Percentiles rank a stretch among this genome's conserved stretches.
Evolutionary conservation across 2,329 filamentous ascomycete species (phyloP).

Genomic region (Apiospora pterosperma): DNA sequence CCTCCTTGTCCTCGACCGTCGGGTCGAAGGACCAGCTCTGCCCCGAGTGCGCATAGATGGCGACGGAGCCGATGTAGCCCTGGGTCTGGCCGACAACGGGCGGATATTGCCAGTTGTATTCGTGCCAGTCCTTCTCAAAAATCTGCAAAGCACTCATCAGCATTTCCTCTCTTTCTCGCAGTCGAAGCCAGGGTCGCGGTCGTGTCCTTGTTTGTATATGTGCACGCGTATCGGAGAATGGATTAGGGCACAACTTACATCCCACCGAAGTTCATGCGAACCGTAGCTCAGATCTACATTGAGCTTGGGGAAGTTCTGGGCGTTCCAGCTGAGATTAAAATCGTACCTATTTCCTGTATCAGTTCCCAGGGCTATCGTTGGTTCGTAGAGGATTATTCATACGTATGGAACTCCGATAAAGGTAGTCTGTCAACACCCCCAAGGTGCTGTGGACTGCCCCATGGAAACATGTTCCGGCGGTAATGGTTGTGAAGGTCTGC

Average conservation of each 20-base stretch:
- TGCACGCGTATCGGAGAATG: neutral
- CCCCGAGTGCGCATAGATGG: neutral
- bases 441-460: neutral
- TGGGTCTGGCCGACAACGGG: neutral
- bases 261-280: neutral
- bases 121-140: neutral
- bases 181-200: neutral
- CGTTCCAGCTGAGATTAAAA: neutral
- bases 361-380: neutral
- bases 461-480: neutral
- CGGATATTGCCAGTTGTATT: conserved; percentile 1
- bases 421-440: neutral
- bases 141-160: no score
- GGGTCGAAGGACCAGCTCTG: neutral
- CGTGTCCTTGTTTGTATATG: neutral
- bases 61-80: neutral
- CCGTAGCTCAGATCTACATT: neutral
- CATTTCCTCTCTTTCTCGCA: no score
- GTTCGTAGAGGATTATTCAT: neutral
- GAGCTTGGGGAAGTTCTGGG: neutral
- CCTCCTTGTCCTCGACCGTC: neutral
- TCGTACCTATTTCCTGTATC: neutral
- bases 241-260: neutral
- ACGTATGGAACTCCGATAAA: neutral
- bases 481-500: conserved; percentile 13